Conservation (phyloP, 1,284 basidiomycete species). For the Ceratobasidium sp. region DNA sequence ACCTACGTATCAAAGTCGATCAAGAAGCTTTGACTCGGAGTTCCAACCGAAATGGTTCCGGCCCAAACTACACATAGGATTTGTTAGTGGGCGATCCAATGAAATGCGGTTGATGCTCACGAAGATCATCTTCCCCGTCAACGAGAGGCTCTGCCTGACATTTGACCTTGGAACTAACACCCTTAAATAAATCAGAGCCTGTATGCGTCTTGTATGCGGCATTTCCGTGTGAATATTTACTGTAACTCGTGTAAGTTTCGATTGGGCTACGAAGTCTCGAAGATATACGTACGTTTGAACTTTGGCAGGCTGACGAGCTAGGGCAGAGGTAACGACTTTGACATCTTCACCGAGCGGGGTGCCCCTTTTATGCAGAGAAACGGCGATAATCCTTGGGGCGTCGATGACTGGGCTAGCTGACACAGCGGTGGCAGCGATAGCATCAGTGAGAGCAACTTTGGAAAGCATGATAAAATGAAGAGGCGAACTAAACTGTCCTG, state of each 20-base stretch:
- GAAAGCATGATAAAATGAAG: neutral
- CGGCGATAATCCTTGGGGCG: neutral
- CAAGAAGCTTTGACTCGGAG: conserved; percentile 3
- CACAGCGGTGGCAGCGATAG: neutral
- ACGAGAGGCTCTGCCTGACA: conserved; percentile 8
- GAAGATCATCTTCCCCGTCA: neutral
- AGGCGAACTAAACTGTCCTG: too few relatives aligned
- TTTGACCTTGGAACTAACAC: neutral
- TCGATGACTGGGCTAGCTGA: neutral
- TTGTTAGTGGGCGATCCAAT: neutral
- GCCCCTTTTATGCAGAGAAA: neutral
- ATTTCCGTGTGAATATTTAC: conserved; percentile 23
- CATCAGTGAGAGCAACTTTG: neutral
- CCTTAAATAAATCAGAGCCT: conserved; percentile 1
- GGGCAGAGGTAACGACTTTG: neutral
- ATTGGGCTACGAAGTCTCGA: too few relatives aligned
- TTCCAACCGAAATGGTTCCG: conserved; percentile 5
- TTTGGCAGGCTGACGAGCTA: neutral
- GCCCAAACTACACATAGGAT: conserved; percentile 2
- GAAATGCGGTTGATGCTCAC: neutral
- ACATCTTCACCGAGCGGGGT: neutral
- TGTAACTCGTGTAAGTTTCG: too few relatives aligned
- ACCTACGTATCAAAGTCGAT: conserved; percentile 32
- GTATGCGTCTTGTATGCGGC: conserved; percentile 21
- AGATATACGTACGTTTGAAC: neutral